A percentile compares a stretch with the other conserved stretches of the same genome.
Evolutionary conservation across 441 rosid species (phyloP).

Genomic region (Erodium texanum): DNA sequence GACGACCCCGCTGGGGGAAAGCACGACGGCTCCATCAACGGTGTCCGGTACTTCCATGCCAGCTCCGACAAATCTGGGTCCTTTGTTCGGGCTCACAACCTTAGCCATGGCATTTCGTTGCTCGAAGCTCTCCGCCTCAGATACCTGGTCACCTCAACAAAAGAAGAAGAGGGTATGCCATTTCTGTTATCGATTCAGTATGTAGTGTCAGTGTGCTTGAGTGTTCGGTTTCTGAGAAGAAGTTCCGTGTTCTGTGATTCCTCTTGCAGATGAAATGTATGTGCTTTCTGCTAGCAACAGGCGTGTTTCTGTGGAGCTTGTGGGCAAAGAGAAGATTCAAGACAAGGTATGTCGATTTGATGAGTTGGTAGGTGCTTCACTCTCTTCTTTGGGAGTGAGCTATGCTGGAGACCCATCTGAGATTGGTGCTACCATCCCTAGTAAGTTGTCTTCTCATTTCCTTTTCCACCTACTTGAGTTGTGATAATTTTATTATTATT

Average conservation of each 20-base stretch:
- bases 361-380: conserved; percentile 59
- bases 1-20: conserved; percentile 57
- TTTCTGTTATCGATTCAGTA: not conserved
- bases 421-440: conserved; percentile 38
- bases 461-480: not conserved
- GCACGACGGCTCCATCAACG: conserved; percentile 67
- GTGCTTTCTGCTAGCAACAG: conserved; percentile 71
- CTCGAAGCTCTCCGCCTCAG: conserved; percentile 58
- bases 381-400: conserved; percentile 65
- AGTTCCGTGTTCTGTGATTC: too few relatives aligned
- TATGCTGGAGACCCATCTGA: conserved; percentile 45
- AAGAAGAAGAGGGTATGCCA: conserved; percentile 60
- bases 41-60: conserved; percentile 57
- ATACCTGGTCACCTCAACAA: conserved; percentile 45
- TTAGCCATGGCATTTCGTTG: conserved; percentile 55
- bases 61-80: conserved; percentile 54
- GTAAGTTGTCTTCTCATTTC: conserved; percentile 33
- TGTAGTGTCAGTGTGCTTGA: not conserved
- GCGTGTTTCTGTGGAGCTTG: conserved; percentile 63
- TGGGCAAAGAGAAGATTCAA: conserved; percentile 74
- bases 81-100: conserved; percentile 50
- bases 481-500: not conserved
- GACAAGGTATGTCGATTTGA: conserved; percentile 70
- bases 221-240: not conserved
- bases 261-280: conserved; percentile 73